Base-by-base conservation (phyloP, 1,284 basidiomycete genomes). In the Apiotrichum mycotoxinovorans region DNA sequence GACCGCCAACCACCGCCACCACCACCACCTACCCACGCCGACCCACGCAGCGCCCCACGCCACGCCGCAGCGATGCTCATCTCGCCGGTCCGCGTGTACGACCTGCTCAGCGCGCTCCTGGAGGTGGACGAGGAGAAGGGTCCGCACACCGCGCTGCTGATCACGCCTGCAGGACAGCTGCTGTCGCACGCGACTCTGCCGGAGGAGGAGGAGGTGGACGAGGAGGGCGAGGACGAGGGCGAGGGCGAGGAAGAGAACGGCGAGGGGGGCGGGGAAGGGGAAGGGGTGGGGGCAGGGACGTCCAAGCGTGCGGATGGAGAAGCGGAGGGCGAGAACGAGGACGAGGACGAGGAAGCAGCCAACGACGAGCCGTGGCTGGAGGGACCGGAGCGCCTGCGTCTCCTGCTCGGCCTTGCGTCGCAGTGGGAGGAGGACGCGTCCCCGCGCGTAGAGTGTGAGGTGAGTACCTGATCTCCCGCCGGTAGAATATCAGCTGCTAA, bases 401-500 rank as follows among this genome's bases (percentile, higher is more conserved):
- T 73, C n/a, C 54, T 73, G 14, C 57, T 66, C 10, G 71, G 71
- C 8, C 56, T 73, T 4, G 65, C 68, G n/a, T 63, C 61, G 18
- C 69, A 73, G 51, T 71, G 68, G 68, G 63, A 68, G 30, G 67
- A 69, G 46, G 69, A 68, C 35, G 65, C 62, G 43, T 69, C 66
- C 22, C 66, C 66, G 11, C 60, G 64, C 17, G 65, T 73, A 25
- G 71, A 70, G 51, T 73, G 69, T 54, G 71, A 73, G 62, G 71
- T 73, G 51, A 45, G 46, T 35, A 7, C 10, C 14, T 26, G 10
- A 35, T 4, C 20, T 23, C 3, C 7, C 2, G 3, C n/a, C n/a
- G n/a, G n/a, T n/a, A n/a, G n/a, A n/a, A n/a, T n/a, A n/a, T n/a
- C n/a, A 37, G 23, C 9, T 25, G 1, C 17, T 35, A 33, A 18